Evolutionary conservation across 345 rosid species (phyloP).

Genomic region (Aegle marmelos): DNA sequence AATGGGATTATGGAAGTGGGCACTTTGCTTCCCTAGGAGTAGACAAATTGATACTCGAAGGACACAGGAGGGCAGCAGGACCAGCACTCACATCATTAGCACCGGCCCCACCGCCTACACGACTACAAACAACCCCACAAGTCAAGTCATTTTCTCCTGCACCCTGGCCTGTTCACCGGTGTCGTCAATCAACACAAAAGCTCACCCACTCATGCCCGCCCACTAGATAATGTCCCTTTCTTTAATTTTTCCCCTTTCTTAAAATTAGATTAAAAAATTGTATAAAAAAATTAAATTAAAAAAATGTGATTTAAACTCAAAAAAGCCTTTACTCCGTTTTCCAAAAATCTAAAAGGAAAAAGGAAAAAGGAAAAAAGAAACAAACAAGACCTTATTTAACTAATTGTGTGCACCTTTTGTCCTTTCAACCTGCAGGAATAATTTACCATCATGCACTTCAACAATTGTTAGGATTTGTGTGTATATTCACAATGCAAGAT

Average conservation of each 20-base stretch:
- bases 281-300: background rate
- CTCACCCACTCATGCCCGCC: background rate
- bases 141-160: background rate
- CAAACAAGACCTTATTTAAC: too few species aligned
- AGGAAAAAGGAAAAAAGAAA: background rate
- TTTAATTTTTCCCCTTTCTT: too few species aligned
- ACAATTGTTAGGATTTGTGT: background rate
- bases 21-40: constrained; percentile 20
- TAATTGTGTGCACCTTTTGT: background rate
- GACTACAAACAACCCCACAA: background rate
- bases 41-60: constrained; percentile 14
- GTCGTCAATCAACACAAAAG: constrained; percentile 5
- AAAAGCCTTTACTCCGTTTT: background rate
- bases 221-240: constrained; percentile 3
- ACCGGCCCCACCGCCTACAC: background rate
- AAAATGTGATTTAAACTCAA: background rate
- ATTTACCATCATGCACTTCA: background rate
- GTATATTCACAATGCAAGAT: too few species aligned
- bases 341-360: background rate
- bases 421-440: background rate
- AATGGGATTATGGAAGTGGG: background rate
- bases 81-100: background rate
- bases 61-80: background rate
- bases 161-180: constrained; percentile 18
- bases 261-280: too few species aligned